Evolutionary conservation across 257 asterid genomes (phyloP), one percentile per base, ranked within the genome.

Genomic region (Solanum etuberosum): DNA sequence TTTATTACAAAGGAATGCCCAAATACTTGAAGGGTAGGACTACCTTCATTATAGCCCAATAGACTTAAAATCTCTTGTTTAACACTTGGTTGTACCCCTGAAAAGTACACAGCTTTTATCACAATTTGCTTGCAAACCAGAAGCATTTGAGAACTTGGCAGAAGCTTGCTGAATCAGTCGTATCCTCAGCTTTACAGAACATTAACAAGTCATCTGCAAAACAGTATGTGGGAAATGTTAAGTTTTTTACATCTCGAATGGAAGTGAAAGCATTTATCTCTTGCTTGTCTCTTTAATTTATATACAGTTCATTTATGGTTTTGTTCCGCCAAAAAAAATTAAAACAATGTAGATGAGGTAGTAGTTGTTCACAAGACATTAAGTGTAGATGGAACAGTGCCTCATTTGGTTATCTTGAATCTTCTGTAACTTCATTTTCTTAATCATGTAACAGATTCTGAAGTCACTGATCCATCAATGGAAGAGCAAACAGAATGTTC

Each of bases 371-470:
- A 9, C 42, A 29, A 29, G 35, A 80, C 38, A 46, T 27, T 42
- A 25, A n/a, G n/a, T n/a, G n/a, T n/a, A n/a, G n/a, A n/a, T n/a
- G 84, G 27, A 37, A 27, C 29, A 16, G 7, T 43, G 84, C 84
- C 63, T 43, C 78, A 18, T 29, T 43, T 10, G 27, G 29, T 10
- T 81, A 37, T 46, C 29, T 48, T 81, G 43, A 81, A 10, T 9
- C 74, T 68, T 35, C 76, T 46, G 87, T 46, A 37, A 80, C 61
- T 83, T 67, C 38, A 77, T 86, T 86, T 81, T n/a, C 21, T 88
- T 85, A 85, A 90, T 29, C 85, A 88, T 91, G 94, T 81, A 86
- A 86, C 94, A 94, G 97, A 90, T 82, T 91, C 90, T 83, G 98
- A 90, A 88, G 96, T 86, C 88, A 87, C 88, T 72, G 94, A 91